Conservation (phyloP, 108 stramenopile species). For the Nannochloropsis granulata region DNA sequence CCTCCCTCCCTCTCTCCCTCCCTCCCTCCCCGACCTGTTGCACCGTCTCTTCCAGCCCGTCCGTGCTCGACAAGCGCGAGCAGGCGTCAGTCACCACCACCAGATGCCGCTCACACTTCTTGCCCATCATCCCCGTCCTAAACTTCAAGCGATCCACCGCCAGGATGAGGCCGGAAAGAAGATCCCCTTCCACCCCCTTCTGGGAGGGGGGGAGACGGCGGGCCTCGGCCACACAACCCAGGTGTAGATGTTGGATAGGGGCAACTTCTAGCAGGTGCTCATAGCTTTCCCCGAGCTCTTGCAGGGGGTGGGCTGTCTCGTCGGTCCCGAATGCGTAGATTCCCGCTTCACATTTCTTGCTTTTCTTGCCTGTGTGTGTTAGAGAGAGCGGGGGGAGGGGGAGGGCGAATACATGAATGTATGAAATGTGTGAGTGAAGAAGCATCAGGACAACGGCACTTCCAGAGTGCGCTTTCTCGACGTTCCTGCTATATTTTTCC, state of each 20-base stretch:
- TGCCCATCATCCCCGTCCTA: background rate
- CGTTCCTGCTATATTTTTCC: no score
- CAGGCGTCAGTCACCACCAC: background rate
- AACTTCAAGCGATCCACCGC: background rate
- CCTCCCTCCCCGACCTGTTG: background rate
- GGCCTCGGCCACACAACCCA: background rate
- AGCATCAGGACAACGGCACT: no score
- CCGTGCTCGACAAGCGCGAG: background rate
- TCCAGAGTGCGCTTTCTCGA: no score
- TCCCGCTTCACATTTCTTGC: background rate
- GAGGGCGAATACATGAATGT: no score
- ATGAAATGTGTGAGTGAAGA: no score
- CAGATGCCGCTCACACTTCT: background rate
- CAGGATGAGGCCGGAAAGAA: background rate
- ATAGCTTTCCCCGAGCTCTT: background rate
- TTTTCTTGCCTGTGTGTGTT: background rate
- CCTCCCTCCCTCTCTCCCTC: background rate
- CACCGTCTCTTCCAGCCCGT: background rate
- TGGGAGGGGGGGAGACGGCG: background rate
- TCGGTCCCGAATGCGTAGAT: background rate
- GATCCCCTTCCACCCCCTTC: background rate
- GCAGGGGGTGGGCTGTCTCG: background rate
- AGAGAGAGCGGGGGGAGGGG: no score
- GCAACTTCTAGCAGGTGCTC: background rate
- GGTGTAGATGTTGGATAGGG: background rate